A percentile compares a stretch with the other conserved stretches of the same genome.
Conservation (phyloP, 1,284 basidiomycete species). For the Apiotrichum mycotoxinovorans region DNA sequence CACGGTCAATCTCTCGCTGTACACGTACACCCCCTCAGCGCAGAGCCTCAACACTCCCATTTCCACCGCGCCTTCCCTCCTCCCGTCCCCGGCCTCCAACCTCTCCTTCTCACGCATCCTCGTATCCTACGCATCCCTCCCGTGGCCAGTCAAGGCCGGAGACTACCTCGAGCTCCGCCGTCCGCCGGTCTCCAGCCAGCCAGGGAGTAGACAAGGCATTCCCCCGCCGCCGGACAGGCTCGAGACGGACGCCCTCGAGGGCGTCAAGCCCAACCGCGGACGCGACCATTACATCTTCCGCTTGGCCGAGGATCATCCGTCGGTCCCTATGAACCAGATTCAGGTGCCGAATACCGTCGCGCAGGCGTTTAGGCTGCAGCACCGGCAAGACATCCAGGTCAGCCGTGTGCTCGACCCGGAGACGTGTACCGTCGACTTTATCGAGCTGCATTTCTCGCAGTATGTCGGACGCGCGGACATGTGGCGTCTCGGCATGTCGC, state of each 20-base stretch:
- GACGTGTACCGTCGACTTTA: slow-evolving; percentile 67
- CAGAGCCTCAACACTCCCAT: not conserved
- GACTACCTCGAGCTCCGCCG: slow-evolving; percentile 45
- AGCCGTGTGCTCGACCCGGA: slow-evolving; percentile 51
- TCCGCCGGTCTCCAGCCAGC: not conserved
- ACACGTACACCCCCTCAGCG: slow-evolving; percentile 37
- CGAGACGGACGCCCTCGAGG: slow-evolving; percentile 35
- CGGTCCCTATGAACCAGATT: slow-evolving; percentile 38
- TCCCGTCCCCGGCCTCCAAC: slow-evolving; percentile 7
- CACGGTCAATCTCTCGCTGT: slow-evolving; percentile 24
- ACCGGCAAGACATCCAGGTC: slow-evolving; percentile 47
- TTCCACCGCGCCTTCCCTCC: not conserved
- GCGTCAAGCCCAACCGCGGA: slow-evolving; percentile 29
- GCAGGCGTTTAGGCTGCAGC: slow-evolving; percentile 45
- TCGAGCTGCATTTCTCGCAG: slow-evolving; percentile 88
- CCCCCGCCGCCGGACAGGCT: not conserved
- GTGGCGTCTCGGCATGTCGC: slow-evolving; percentile 76
- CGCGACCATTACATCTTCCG: slow-evolving; percentile 44
- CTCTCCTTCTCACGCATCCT: slow-evolving; percentile 29
- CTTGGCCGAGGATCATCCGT: slow-evolving; percentile 35
- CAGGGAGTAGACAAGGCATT: not conserved
- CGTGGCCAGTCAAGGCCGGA: slow-evolving; percentile 35
- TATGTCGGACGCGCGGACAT: slow-evolving; percentile 89
- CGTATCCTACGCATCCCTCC: slow-evolving; percentile 34
- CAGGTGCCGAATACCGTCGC: slow-evolving; percentile 44